phyloP scores from a whole-genome alignment of 306 rosid genomes.

The Ormosia emarginata region DNA sequence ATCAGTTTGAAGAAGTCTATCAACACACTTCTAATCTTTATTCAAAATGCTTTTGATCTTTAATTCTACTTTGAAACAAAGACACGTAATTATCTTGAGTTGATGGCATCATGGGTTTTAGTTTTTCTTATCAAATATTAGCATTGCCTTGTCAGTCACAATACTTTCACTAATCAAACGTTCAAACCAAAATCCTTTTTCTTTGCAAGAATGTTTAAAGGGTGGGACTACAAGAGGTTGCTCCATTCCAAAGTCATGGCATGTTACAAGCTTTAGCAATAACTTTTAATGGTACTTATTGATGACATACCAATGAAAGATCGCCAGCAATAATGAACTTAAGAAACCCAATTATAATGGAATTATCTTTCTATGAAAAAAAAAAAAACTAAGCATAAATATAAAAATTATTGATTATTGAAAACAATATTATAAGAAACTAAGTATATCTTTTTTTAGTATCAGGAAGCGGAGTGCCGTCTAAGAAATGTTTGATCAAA shows the following conservation, averaged over 20 bases:
- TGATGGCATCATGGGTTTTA: no score
- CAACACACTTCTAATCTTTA: no score
- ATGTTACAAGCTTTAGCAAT: neutral
- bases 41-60: no score
- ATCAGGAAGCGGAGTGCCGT: slow-evolving; percentile 61
- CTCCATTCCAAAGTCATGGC: neutral
- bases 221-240: neutral
- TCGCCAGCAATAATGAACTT: neutral
- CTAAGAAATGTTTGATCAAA: slow-evolving; percentile 58
- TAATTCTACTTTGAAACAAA: no score
- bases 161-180: neutral
- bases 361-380: slow-evolving; percentile 4
- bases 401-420: neutral
- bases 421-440: neutral
- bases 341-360: slow-evolving; percentile 2
- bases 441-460: slow-evolving; percentile 21
- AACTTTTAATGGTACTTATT: neutral
- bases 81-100: no score
- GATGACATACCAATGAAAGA: neutral
- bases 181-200: neutral
- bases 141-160: no score
- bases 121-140: no score
- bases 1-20: no score
- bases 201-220: neutral
- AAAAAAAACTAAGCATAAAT: neutral